Base-by-base conservation (phyloP, 2,329 filamentous ascomycete genomes). In the Colletotrichum lini region DNA sequence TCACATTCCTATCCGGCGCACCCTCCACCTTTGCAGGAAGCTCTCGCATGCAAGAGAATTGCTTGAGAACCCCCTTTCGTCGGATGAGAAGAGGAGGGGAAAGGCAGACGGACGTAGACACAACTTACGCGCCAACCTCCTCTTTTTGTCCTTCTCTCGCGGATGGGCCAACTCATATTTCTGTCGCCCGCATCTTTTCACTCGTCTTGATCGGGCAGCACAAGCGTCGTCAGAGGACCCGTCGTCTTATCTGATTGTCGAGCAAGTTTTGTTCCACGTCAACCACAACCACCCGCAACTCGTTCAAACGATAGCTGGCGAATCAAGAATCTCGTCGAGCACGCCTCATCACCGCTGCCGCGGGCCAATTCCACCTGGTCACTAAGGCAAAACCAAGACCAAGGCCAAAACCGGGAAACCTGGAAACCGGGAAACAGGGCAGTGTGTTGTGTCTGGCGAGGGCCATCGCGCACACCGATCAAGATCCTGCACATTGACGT, bases 401-500 rank as follows among this genome's bases (percentile, higher is more conserved):
- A 23, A 18, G 16, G 15, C 49, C 4, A 53, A 60, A 60, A 60
- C 62, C 54, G 30, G 62, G 45, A 66, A 44, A 54, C 18, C 30
- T 4, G 26, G 5, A 30, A 60, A 60, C 54, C 62, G 30, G 62
- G 45, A 66, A 44, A 54, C 18, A 30, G 40, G 50, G 16, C 67
- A 8, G 26, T 35, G 30, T 35, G 30, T 63, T 35, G 50, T 21
- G 23, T 21, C 52, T 15, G 10, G 26, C 16, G 40, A 44, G 40
- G 12, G n/a, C 30, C 13, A 30, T 16, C 38, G 26, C 12, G 15
- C 12, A 26, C 50, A 15, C 23, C 49, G 23, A 52, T 42, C 67
- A 60, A 66, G 54, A 56, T 70, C 44, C 60, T 68, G 66, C 66
- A 45, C 15, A 16, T 68, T 65, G 62, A 66, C 61, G 67, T 66